phyloP scores from a whole-genome alignment of 73 alveolate species.

The Uronychia setigera region DNA sequence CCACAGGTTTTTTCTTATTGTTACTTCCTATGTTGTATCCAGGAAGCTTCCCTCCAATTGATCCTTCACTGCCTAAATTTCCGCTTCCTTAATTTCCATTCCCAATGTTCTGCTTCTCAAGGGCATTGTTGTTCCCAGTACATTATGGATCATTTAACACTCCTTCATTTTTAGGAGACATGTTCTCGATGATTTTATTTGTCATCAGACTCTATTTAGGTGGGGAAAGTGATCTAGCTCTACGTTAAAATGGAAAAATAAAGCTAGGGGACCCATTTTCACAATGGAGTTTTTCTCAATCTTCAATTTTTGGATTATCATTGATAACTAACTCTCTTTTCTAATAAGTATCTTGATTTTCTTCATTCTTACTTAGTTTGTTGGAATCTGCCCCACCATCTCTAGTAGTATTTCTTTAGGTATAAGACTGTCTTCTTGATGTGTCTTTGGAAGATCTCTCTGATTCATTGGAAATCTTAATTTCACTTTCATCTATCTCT shows the following conservation, averaged over 20 bases:
- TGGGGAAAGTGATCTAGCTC: conserved; percentile 47
- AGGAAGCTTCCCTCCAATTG: not conserved
- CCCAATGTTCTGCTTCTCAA: not conserved
- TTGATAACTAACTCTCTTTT: too few relatives aligned
- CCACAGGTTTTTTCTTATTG: conserved; percentile 17
- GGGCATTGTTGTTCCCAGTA: not conserved
- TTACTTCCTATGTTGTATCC: not conserved
- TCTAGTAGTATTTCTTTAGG: too few relatives aligned
- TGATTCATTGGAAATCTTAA: too few relatives aligned
- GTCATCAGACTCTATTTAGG: conserved; percentile 29
- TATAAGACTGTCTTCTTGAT: too few relatives aligned
- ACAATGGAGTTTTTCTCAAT: too few relatives aligned
- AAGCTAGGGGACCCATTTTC: conserved; percentile 5
- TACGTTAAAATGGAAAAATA: conserved; percentile 30
- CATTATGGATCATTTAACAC: not conserved
- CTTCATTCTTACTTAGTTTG: too few relatives aligned
- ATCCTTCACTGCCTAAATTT: not conserved
- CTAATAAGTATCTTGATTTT: too few relatives aligned
- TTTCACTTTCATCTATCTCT: too few relatives aligned
- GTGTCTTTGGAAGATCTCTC: too few relatives aligned
- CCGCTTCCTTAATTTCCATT: conserved; percentile 1
- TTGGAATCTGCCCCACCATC: too few relatives aligned
- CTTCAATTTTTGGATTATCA: too few relatives aligned
- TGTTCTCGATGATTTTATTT: conserved; percentile 25
- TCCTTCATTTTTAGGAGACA: conserved; percentile 30